These are phyloP conservation scores for Eucalyptus viminalis DNA, from an alignment of 345 rosid genomes.

Conservation along the genomic window DNA sequence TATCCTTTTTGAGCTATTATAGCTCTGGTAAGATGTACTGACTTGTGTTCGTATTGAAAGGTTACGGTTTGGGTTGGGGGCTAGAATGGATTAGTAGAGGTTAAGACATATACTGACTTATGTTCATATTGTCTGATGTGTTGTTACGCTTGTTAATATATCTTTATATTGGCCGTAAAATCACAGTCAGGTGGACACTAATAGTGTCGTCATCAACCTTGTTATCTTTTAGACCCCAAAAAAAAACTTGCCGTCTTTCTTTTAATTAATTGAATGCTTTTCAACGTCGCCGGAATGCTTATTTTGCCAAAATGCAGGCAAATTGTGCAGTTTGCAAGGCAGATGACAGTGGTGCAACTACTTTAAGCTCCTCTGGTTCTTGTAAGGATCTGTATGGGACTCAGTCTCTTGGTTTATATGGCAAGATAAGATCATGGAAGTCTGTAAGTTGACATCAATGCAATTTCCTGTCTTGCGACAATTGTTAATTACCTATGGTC, in stretches of 20 bases:
- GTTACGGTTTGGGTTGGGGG: not conserved
- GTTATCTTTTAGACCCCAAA: not conserved
- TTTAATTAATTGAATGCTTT: not conserved
- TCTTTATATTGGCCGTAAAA: not conserved
- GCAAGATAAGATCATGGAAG: constrained; percentile 93
- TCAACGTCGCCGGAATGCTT: not conserved
- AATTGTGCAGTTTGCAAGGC: constrained; percentile 93
- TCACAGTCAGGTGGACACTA: not conserved
- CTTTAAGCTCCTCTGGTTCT: constrained; percentile 73
- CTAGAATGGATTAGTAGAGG: not conserved
- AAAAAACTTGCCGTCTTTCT: not conserved
- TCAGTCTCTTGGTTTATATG: constrained; percentile 70
- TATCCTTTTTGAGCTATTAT: not conserved
- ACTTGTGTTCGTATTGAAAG: not conserved
- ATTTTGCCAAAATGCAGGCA: constrained; percentile 38
- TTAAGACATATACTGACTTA: not conserved
- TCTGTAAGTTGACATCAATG: constrained; percentile 49
- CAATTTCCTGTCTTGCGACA: not conserved
- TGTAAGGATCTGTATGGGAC: constrained; percentile 88
- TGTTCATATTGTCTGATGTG: not conserved
- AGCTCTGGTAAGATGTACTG: not conserved
- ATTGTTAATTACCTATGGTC: not conserved
- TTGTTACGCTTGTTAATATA: not conserved
- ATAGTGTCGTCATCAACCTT: not conserved
- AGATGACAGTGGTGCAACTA: constrained; percentile 80